Percentiles rank a stretch among this genome's conserved stretches.
phyloP scores from a whole-genome alignment of 2,329 filamentous ascomycete genomes.

The Hypomyces rosellus region DNA sequence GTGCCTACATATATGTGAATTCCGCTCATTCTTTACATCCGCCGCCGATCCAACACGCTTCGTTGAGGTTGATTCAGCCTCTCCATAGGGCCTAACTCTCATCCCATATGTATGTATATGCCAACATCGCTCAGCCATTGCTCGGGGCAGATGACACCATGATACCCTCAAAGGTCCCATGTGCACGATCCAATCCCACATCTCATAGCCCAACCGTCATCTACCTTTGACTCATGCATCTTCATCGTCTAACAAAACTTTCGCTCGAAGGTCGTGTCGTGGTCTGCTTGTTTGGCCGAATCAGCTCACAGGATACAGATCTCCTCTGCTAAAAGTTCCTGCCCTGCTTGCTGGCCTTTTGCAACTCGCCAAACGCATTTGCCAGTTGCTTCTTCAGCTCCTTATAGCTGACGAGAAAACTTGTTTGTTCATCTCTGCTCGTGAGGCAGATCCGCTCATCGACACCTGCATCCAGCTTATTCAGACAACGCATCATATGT shows the following conservation, averaged over 20 bases:
- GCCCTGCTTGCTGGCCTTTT: conserved; percentile 38
- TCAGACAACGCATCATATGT: conserved; percentile 79
- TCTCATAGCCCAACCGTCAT: neutral
- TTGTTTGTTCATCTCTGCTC: conserved; percentile 84
- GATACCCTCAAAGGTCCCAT: neutral
- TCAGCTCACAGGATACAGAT: neutral
- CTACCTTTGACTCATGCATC: neutral
- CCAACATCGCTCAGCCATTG: neutral
- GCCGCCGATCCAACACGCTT: too few relatives aligned
- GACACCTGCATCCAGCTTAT: conserved; percentile 84
- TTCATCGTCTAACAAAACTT: neutral
- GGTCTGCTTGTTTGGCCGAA: neutral
- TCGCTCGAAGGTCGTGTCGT: neutral
- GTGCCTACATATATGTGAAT: too few relatives aligned
- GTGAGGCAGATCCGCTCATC: conserved; percentile 82
- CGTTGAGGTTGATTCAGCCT: too few relatives aligned
- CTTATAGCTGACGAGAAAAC: conserved; percentile 82
- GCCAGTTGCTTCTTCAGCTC: conserved; percentile 68
- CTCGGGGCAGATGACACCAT: neutral
- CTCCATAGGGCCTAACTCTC: neutral
- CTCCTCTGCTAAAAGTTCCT: conserved; percentile 27
- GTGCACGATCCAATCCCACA: neutral
- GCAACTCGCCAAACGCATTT: conserved; percentile 52
- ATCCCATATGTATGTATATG: neutral
- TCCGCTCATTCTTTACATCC: too few relatives aligned